Evolutionary conservation across 208 protist genomes (phyloP), one percentile per base, ranked within the genome.

Genomic region (Vickermania spadyakhi): DNA sequence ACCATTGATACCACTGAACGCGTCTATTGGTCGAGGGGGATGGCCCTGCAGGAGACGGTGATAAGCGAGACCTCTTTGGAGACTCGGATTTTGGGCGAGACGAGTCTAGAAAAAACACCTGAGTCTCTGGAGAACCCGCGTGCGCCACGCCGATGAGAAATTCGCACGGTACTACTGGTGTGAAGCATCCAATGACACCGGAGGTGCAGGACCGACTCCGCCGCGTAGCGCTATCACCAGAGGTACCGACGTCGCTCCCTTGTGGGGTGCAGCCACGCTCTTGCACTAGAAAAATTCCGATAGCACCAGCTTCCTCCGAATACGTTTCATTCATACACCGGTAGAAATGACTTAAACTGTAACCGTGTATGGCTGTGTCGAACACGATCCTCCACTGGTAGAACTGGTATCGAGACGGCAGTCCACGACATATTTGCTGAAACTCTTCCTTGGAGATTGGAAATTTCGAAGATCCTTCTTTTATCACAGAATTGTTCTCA

Each of bases 121-220:
- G 77, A 5, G 77, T 77, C 0, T 83, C 77, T 11, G 53, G 2
- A 1, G 75, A 79, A 25, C 81, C 36, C 18, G 7, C 36, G 18
- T 45, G 36, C 11, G 36, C 7, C 36, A 18, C 18, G 11, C 36
- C 36, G 58, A 72, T 70, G 25, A 31, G 69, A 13, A 55, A 53
- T 28, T 78, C 41, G 14, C 65, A 76, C 11, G 81, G 81, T 31
- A 83, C 78, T 25, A 76, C 64, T 0, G 77, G 75, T 2, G 77
- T 81, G 60, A 83, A 84, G 66, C 77, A 84, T 30, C 81, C 81
- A n/a, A 89, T 54, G 3, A 80, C 63, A n/a, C n/a, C n/a, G n/a
- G n/a, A n/a, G 53, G 67, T 28, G 55, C 28, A 26, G 22, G 58
- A 30, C 14, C 58, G 57, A 49, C 14, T 4, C 11, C 18, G 18